phyloP scores from a whole-genome alignment of 495 filamentous ascomycete genomes.

The Tuber umbilicatum region DNA sequence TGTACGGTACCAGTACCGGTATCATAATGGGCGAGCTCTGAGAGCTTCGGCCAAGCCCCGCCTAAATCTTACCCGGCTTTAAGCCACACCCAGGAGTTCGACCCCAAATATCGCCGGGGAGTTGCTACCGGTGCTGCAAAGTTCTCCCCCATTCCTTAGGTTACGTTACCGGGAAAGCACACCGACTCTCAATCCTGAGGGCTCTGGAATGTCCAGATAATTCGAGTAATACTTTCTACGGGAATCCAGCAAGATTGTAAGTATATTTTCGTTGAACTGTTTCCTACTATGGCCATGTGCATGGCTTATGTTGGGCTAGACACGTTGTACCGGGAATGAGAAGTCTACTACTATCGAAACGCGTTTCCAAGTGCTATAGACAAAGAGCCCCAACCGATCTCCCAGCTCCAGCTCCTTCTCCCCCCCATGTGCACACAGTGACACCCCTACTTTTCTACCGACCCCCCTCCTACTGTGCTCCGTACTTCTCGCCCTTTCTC shows the following conservation, averaged over 20 bases:
- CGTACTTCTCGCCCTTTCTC: background rate
- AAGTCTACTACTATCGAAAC: too few relatives aligned
- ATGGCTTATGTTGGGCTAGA: background rate
- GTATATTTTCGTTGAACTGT: background rate
- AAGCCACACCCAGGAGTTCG: background rate
- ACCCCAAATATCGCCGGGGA: background rate
- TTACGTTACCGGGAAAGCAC: background rate
- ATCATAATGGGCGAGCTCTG: slow-evolving; percentile 23
- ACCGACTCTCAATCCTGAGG: background rate
- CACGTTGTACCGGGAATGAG: background rate
- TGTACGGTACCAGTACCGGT: too few relatives aligned
- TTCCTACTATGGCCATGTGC: background rate
- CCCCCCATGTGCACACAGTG: background rate
- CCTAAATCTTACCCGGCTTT: slow-evolving; percentile 15
- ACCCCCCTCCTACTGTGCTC: background rate
- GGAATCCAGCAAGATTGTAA: background rate
- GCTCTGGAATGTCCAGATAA: background rate
- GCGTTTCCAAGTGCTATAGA: background rate
- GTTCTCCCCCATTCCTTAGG: background rate
- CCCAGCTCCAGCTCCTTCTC: background rate
- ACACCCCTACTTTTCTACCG: background rate
- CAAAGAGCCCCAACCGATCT: background rate
- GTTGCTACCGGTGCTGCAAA: background rate
- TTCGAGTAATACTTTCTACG: background rate
- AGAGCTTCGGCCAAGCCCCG: slow-evolving; percentile 3